Evolutionary conservation across 805 yeast species (phyloP), one percentile per base, ranked within the genome.

Genomic region (Metschnikowia continentalis): DNA sequence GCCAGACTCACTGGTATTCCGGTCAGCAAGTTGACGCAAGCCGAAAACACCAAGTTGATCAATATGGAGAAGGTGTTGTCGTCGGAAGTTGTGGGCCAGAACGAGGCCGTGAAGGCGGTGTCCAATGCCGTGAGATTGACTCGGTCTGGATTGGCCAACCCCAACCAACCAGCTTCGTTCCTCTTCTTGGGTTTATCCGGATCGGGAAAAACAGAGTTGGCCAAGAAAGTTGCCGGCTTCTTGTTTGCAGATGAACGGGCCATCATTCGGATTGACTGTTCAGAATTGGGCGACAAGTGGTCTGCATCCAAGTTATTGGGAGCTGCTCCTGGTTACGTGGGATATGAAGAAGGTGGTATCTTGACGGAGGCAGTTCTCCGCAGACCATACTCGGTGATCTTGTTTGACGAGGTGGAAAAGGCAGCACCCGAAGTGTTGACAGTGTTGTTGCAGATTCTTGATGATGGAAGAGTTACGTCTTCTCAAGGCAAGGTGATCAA

Each of bases 371-470:
- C 94, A 57, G 77, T 94, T 50, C 79, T 89, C 54, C 81, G 97
- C 64, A 85, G 86, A 54, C 99, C 99, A 50, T 94, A 94, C 72
- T 89, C 97, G 5, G 99, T 94, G n/a, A 79, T 94, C 38, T 77
- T 94, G 54, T 94, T 94, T 64, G 99, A 94, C 71, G 99, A 94
- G 74, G 96, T 94, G 50, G 99, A 94, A 67, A 94, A 94, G 71
- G 99, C 99, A 15, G 96, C 96, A 6, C 99, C 99, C 1, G 98
- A 92, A 67, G 99, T 94, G 2, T 76, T 92, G 65, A 94, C 97
- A 7, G 86, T 94, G 19, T 76, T 94, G 62, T 77, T 94, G 59
- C 99, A 94, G 70, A 82, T 94, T 73, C 76, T 94, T 54, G 99
- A 94, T 64, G 99, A 94, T 70, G 99, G 99, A 65, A 84, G 97